Conservation (phyloP, 331 rosid species). For the Rhamnella rubrinervis region DNA sequence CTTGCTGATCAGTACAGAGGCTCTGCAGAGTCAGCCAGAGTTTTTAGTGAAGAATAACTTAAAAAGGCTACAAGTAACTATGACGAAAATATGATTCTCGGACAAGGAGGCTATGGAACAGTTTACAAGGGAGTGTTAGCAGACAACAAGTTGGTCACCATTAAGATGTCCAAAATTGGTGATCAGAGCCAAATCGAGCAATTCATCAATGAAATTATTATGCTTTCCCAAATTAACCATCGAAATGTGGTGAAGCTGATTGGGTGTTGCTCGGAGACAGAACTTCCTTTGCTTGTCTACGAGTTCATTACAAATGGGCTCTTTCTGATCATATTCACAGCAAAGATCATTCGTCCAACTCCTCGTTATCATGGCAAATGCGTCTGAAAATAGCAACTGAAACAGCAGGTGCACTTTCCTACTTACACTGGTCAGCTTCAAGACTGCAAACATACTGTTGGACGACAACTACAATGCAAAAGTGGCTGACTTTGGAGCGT, state of each 20-base stretch:
- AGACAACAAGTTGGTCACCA: constrained; percentile 8
- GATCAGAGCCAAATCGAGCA: constrained; percentile 15
- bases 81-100: too few relatives aligned
- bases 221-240: constrained; percentile 21
- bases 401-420: constrained; percentile 5
- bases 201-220: constrained; percentile 14
- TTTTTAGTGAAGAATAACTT: constrained; percentile 9
- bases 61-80: not conserved
- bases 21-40: not conserved
- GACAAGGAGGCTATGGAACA: too few relatives aligned
- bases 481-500: constrained; percentile 23
- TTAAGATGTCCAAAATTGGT: constrained; percentile 8
- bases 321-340: constrained; percentile 6
- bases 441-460: constrained; percentile 8
- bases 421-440: constrained; percentile 3
- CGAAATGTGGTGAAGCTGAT: constrained; percentile 20
- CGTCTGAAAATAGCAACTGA: constrained; percentile 12
- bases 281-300: constrained; percentile 17
- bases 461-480: constrained; percentile 13
- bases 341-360: not conserved
- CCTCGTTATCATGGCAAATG: constrained; percentile 2
- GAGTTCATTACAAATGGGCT: constrained; percentile 22
- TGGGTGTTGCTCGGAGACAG: constrained; percentile 26
- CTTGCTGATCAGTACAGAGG: not conserved
- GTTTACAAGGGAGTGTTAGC: constrained; percentile 8